Percentiles rank a stretch among this genome's conserved stretches.
phyloP scores from a whole-genome alignment of 306 rosid species.

The Cucurbita ficifolia region DNA sequence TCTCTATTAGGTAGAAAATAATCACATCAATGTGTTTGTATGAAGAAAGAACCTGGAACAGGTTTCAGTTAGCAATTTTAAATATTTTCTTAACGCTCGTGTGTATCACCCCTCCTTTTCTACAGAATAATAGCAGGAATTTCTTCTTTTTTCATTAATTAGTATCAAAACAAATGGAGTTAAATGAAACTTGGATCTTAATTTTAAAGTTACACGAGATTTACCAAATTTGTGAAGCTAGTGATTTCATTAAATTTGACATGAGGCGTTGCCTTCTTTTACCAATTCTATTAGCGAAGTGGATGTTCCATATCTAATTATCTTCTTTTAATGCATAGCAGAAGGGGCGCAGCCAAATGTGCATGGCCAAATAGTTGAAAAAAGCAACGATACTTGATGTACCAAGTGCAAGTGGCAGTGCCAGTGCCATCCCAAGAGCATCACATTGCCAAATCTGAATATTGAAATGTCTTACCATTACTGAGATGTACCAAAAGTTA shows the following conservation, averaged over 20 bases:
- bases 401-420: neutral
- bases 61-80: neutral
- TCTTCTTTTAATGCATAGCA: constrained; percentile 1
- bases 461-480: neutral
- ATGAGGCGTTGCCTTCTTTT: neutral
- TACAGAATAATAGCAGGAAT: neutral
- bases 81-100: neutral
- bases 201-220: neutral
- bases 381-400: neutral
- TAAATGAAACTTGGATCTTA: neutral
- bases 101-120: neutral
- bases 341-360: constrained; percentile 2
- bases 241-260: neutral
- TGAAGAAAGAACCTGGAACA: neutral
- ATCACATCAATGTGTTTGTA: neutral
- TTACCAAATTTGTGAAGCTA: neutral
- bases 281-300: neutral
- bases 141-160: neutral
- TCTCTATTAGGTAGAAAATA: neutral
- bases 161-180: neutral
- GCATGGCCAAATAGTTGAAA: neutral
- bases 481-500: neutral
- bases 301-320: neutral
- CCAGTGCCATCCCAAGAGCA: neutral
- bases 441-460: neutral